Percentiles rank a stretch among this genome's conserved stretches.
Conservation (phyloP, 1,139 yeast species). For the Yamadazyma epiphylla region DNA sequence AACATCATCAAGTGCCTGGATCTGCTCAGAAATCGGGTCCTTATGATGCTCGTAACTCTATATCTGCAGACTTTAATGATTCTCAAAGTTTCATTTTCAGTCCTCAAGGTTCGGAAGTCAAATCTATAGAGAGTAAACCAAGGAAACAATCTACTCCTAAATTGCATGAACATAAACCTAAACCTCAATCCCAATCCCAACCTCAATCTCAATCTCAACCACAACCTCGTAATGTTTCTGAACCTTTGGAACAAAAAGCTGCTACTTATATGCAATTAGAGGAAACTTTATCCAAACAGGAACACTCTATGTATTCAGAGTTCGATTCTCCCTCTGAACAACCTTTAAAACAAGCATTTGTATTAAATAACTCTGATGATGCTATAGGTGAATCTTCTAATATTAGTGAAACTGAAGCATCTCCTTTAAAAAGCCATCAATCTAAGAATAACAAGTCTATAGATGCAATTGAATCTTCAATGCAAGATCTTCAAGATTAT, state of each 20-base stretch:
- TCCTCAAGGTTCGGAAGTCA: constrained; percentile 9
- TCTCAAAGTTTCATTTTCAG: constrained; percentile 32
- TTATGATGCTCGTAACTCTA: constrained; percentile 2
- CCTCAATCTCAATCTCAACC: neutral
- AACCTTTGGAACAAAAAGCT: constrained; percentile 24
- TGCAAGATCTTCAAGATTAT: constrained; percentile 41
- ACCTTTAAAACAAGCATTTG: no score
- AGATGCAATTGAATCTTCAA: constrained; percentile 25
- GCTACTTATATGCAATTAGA: constrained; percentile 23
- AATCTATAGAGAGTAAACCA: constrained; percentile 1
- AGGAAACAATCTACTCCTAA: constrained; percentile 3
- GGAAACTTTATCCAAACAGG: constrained; percentile 14
- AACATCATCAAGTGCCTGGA: no score
- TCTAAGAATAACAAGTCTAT: constrained; percentile 1
- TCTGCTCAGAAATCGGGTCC: no score
- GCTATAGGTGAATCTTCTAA: constrained; percentile 12
- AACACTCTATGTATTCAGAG: constrained; percentile 4
- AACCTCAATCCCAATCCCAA: neutral
- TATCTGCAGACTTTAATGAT: constrained; percentile 16
- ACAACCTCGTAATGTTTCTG: constrained; percentile 17
- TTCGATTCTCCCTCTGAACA: constrained; percentile 40
- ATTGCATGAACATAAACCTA: no score
- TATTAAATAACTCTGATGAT: constrained; percentile 30
- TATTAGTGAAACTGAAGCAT: constrained; percentile 4
- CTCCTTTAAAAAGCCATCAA: constrained; percentile 3